Percentiles rank a stretch among this genome's conserved stretches.
phyloP scores from a whole-genome alignment of 805 yeast genomes.

The Schizosaccharomyces octosporus region DNA sequence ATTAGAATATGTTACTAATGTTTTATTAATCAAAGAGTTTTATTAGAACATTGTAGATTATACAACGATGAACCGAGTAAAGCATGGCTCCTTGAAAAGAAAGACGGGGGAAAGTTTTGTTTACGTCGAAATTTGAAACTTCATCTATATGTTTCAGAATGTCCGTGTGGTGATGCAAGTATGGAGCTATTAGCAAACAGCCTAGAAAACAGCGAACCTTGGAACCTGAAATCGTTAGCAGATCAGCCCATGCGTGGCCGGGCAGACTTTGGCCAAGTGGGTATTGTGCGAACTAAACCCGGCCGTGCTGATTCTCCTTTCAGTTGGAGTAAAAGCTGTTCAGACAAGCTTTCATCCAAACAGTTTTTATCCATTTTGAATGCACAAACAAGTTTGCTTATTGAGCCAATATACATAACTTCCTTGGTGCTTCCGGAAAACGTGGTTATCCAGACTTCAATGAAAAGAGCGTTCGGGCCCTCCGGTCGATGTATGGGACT shows the following conservation, averaged over 20 bases:
- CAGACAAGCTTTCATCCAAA: background rate
- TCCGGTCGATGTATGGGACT: background rate
- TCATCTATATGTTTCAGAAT: slow-evolving; percentile 1
- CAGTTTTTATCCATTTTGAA: background rate
- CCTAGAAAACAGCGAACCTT: background rate
- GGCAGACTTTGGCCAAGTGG: background rate
- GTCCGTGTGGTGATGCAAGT: slow-evolving; percentile 2
- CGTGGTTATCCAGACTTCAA: background rate
- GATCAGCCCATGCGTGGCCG: background rate
- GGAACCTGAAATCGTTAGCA: background rate
- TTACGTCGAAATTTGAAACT: background rate
- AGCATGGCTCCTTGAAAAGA: background rate
- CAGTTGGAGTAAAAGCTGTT: background rate
- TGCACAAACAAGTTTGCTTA: background rate
- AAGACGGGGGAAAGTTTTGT: background rate
- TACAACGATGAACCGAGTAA: background rate
- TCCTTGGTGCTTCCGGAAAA: background rate
- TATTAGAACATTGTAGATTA: background rate
- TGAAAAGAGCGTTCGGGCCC: background rate
- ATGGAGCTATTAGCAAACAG: background rate
- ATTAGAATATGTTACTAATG: background rate
- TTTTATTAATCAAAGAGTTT: background rate
- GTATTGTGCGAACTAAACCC: slow-evolving; percentile 1
- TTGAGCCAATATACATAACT: background rate
- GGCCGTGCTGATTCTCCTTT: background rate